Percentiles rank a stretch among this genome's conserved stretches.
Conservation (phyloP, 805 yeast species). For the Nakazawaea populi region DNA sequence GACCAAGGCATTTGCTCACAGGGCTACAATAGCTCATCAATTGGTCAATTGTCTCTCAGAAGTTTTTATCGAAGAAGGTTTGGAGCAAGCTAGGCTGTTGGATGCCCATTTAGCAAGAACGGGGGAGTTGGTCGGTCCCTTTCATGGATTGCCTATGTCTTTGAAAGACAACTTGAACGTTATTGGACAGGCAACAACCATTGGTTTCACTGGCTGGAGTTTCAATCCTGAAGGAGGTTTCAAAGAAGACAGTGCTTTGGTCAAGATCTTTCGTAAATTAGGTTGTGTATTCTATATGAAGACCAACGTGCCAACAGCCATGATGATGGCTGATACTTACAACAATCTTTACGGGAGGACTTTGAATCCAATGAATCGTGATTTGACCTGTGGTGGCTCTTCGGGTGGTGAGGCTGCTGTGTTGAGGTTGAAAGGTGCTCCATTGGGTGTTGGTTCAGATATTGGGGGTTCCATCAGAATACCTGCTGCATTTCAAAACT, state of each 20-base stretch:
- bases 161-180: conserved; percentile 40
- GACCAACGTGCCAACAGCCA: conserved; percentile 47
- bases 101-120: conserved; percentile 42
- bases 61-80: conserved; percentile 52
- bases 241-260: conserved; percentile 33
- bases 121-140: conserved; percentile 51
- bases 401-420: conserved; percentile 52
- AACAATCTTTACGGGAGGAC: conserved; percentile 42
- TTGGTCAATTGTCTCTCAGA: conserved; percentile 35
- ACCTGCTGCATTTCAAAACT: conserved; percentile 38
- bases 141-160: conserved; percentile 57
- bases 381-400: conserved; percentile 44
- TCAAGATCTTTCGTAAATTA: conserved; percentile 29
- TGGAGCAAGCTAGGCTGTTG: conserved; percentile 45
- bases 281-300: conserved; percentile 54
- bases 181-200: conserved; percentile 40
- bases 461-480: conserved; percentile 47
- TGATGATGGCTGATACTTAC: conserved; percentile 43
- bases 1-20: conserved; percentile 48
- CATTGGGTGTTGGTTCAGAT: conserved; percentile 50
- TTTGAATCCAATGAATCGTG: conserved; percentile 36
- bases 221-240: conserved; percentile 27
- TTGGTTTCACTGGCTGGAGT: conserved; percentile 44
- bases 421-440: conserved; percentile 37
- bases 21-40: conserved; percentile 56